Base-by-base conservation (phyloP, 306 rosid species). In the Malus sylvestris region DNA sequence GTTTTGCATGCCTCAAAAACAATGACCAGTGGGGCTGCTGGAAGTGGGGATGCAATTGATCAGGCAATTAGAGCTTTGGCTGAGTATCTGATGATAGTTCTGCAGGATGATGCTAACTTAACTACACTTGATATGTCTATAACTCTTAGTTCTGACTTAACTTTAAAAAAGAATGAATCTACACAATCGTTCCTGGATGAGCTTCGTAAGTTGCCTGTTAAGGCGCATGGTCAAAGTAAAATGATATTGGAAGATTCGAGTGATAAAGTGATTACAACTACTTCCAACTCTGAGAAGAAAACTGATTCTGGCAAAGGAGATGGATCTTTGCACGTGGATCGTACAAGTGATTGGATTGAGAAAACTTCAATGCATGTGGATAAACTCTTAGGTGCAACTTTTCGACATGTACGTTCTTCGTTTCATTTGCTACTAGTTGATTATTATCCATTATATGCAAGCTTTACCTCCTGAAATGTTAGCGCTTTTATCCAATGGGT, bases 41-140 rank as follows among this genome's bases (percentile, higher is more conserved):
- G 96, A 78, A 94, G 90, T 73, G 83, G 75, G 51, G 97, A 89
- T 70, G 93, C 96, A 70, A 71, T 85, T 77, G 90, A 89, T 80
- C 96, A 87, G 73, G 97, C 95, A 77, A 77, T 94, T 78, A 89
- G 97, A 85, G 89, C 87, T 80, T 89, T 90, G 83, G 87, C 93
- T 18, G 98, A 94, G 86, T 90, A 86, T 84, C 96, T 94, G 57
- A 87, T 89, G 97, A 89, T 90, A 75, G 98, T 92, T 68, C 96
- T 94, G 30, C 80, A 70, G 55, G 93, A 94, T 78, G 91, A 90
- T 81, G 91, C 86, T 72, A 90, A 92, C 82, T 75, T 81, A 35
- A 66, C 78, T 52, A 67, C 79, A 75, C 73, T 83, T 71, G 92
- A 85, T 67, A 77, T 59, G 51, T 59, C 81, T 55, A 22, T 25